Evolutionary conservation across 345 rosid species (phyloP), one percentile per base, ranked within the genome.

Genomic region (Citrus sp.): DNA sequence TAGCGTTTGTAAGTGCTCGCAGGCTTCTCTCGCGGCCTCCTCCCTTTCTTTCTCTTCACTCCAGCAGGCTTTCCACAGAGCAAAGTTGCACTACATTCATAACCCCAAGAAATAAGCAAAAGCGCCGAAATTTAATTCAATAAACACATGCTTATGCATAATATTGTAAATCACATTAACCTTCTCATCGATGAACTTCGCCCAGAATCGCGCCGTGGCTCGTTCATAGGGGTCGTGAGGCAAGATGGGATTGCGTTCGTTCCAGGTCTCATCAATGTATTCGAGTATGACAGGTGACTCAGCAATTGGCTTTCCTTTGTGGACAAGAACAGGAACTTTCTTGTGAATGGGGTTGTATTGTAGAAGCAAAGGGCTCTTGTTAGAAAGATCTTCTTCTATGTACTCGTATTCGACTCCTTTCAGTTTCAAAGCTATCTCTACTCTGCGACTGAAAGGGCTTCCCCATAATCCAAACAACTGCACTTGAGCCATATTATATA

Each of bases 201-300:
- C 87, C 92, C 92, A 90, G 82, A 90, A 87, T 24, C 88, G 91
- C 4, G 84, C 91, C 67, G 60, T 38, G 73, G 92, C 90, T 56
- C 85, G 81, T 19, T 87, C 88, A 32, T 78, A 75, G n/a, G 92
- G 89, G 79, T 87, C 83, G 8, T 66, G 76, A 7, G 91, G 92
- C 82, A 90, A 83, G 38, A 89, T 70, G 12, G 82, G 78, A 75
- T 72, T 69, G 46, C 78, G n/a, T 58, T 80, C 83, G 14, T 13
- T 46, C 91, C 91, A 90, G 4, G 87, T 84, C 49, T 90, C 90
- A 49, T 87, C 90, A 21, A 89, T 85, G 82, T 88, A 90, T 77
- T 90, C 88, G 28, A 89, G 78, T 64, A 89, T 87, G 49, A 89
- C 85, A n/a, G 78, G 76, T 19, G 94, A 90, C 76, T 90, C 92